Evolutionary conservation across 257 asterid species (phyloP).

Genomic region (Solanum tacnaense): DNA sequence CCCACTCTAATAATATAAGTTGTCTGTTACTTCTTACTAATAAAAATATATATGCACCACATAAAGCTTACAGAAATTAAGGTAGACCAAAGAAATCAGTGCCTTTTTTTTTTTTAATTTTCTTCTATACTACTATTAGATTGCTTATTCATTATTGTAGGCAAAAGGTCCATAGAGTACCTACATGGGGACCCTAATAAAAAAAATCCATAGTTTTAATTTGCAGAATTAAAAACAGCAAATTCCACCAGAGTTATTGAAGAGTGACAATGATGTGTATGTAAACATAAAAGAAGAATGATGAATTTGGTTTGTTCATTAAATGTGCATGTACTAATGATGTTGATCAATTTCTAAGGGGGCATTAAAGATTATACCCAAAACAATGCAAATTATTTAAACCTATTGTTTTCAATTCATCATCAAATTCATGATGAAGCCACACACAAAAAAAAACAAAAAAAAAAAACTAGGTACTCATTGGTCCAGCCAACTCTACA

Average conservation of each 20-base stretch:
- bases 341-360: slow-evolving; percentile 4
- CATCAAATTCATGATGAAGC: slow-evolving; percentile 6
- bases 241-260: not conserved
- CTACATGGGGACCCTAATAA: not conserved
- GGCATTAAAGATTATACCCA: slow-evolving; percentile 7
- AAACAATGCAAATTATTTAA: not conserved
- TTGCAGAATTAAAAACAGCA: not conserved
- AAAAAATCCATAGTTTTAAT: not conserved
- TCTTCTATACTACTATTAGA: not conserved
- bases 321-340: not conserved
- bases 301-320: not conserved
- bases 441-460: not conserved
- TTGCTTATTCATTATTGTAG: not conserved
- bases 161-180: not conserved
- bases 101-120: not conserved
- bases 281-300: not conserved
- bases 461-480: not conserved
- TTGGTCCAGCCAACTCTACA: slow-evolving; percentile 10
- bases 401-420: not conserved
- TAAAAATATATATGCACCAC: not conserved
- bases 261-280: not conserved
- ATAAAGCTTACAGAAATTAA: not conserved
- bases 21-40: not conserved
- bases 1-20: slow-evolving; percentile 3
- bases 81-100: not conserved